Conservation (phyloP, 106 monocot genomes). For the Agapanthus africanus region DNA sequence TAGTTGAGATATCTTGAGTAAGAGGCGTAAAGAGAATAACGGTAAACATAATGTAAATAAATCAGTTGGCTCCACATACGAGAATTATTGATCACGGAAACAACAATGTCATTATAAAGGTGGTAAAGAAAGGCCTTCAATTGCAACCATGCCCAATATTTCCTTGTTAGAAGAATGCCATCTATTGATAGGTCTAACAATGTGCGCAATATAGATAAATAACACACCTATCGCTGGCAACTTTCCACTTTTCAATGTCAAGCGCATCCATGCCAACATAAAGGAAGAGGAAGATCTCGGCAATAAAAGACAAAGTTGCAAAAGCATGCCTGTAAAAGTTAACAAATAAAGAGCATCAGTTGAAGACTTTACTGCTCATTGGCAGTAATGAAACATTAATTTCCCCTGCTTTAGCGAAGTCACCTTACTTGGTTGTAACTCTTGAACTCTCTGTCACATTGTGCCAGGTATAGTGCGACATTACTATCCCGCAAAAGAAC, state of each 20-base stretch:
- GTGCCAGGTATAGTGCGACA: constrained; percentile 99
- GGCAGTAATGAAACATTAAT: background rate
- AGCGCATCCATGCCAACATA: constrained; percentile 99
- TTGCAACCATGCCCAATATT: too few species aligned
- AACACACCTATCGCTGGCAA: constrained; percentile 68
- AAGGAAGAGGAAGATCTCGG: constrained; percentile 90
- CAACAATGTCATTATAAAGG: too few species aligned
- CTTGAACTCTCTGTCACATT: constrained; percentile 99
- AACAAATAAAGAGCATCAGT: background rate
- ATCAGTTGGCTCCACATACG: too few species aligned
- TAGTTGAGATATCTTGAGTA: too few species aligned
- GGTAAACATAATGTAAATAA: too few species aligned
- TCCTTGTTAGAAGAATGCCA: too few species aligned
- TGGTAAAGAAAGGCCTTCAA: too few species aligned
- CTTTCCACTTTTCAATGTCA: constrained; percentile 95
- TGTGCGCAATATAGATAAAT: background rate
- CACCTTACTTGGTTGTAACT: constrained; percentile 87
- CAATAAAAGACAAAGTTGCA: constrained; percentile 95
- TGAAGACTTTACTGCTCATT: background rate
- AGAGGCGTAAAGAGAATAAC: too few species aligned
- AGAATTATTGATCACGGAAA: background rate
- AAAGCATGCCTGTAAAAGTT: constrained; percentile 75
- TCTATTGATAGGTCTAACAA: background rate
- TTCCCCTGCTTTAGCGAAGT: background rate
- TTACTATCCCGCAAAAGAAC: constrained; percentile 98